phyloP scores from a whole-genome alignment of 2,329 filamentous ascomycete species.

The Aspergillus sp. region DNA sequence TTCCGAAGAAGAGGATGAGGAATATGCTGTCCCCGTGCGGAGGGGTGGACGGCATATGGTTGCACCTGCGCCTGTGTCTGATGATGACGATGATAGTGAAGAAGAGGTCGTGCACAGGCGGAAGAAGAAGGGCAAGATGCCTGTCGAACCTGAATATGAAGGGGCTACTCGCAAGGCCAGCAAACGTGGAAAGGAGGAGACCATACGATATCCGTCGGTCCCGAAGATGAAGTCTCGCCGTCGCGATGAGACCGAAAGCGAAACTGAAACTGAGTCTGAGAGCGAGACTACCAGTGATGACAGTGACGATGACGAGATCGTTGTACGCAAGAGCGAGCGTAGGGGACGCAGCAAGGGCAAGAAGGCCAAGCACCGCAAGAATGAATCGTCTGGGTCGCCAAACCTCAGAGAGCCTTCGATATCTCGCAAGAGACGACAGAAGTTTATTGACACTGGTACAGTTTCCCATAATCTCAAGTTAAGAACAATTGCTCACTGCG shows the following conservation, averaged over 20 bases:
- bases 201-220: background rate
- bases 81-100: background rate
- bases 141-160: background rate
- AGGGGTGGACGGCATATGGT: background rate
- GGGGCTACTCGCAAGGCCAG: background rate
- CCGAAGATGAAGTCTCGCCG: background rate
- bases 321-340: conserved; percentile 23
- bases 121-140: background rate
- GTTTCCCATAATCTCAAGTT: conserved; percentile 3
- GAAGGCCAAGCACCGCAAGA: conserved; percentile 21
- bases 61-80: background rate
- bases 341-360: conserved; percentile 7
- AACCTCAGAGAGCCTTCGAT: conserved; percentile 36
- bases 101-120: background rate
- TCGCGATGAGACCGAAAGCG: background rate
- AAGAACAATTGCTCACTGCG: background rate
- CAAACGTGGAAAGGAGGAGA: background rate
- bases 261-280: conserved; percentile 11
- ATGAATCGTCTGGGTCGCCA: conserved; percentile 11
- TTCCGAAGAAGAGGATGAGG: background rate
- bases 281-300: conserved; percentile 2
- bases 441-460: conserved; percentile 73
- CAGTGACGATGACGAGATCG: conserved; percentile 14
- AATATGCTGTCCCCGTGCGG: background rate
- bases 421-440: conserved; percentile 61